phyloP scores from a whole-genome alignment of 2,329 filamentous ascomycete genomes.

The Xylaria arbuscula region DNA sequence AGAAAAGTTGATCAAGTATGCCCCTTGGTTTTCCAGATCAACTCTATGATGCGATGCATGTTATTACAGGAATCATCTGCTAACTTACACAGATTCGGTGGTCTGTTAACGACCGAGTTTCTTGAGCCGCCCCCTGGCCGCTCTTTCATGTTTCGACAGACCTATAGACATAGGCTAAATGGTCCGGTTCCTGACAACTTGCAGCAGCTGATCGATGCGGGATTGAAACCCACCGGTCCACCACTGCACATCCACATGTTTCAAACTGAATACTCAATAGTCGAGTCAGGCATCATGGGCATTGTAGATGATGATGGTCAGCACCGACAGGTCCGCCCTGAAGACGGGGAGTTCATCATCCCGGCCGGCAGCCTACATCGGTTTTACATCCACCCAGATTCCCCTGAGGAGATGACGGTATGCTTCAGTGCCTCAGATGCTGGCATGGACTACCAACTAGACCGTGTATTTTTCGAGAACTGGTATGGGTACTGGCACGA shows the following conservation, averaged over 20 bases:
- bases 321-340: conserved; percentile 39
- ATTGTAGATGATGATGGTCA: conserved; percentile 49
- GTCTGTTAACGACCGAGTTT: conserved; percentile 42
- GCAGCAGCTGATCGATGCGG: conserved; percentile 17
- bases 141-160: conserved; percentile 45
- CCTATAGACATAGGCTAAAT: conserved; percentile 39
- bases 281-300: conserved; percentile 45
- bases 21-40: too few species aligned
- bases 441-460: conserved; percentile 47
- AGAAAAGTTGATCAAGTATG: conserved; percentile 32
- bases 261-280: conserved; percentile 50
- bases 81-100: conserved; percentile 42
- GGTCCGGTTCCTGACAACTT: conserved; percentile 28
- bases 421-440: conserved; percentile 45
- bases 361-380: conserved; percentile 43
- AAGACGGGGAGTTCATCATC: conserved; percentile 48
- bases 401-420: conserved; percentile 37
- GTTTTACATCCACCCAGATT: conserved; percentile 42
- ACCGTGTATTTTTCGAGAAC: conserved; percentile 52
- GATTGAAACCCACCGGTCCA: conserved; percentile 38
- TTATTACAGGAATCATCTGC: too few species aligned
- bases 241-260: conserved; percentile 50
- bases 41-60: too few species aligned
- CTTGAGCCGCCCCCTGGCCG: conserved; percentile 47
- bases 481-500: conserved; percentile 53